Evolutionary conservation across 139 green algal genomes (phyloP), one percentile per base, ranked within the genome.

Genomic region (Gonium pectorale): DNA sequence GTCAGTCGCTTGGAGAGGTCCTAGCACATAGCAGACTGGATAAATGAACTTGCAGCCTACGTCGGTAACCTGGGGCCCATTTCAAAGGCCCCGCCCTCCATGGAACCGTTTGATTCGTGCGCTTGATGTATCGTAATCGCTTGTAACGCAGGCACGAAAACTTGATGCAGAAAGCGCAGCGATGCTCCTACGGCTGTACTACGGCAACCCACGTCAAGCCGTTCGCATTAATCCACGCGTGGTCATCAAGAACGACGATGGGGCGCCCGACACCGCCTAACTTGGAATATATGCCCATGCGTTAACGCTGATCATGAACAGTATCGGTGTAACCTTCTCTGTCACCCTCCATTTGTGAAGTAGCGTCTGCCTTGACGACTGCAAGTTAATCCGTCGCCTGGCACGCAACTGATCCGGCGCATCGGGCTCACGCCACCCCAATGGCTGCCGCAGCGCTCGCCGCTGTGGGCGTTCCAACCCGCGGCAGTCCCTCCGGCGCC

Each of bases 151-250:
- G 62, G 67, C 43, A 1, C 62, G 43, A 6, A 29, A 33, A 1
- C 29, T 85, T 46, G 79, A 85, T 37, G 51, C 79, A 5, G 79
- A 85, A 35, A 56, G 8, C 37, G 79, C 79, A 9, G 79, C 79
- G 21, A 85, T 85, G 79, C 64, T 85, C 22, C 51, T 85, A n/a
- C 79, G 79, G 17, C 64, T 85, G 0, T 85, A 85, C 27, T 85
- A 62, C 24, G 64, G 79, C 15, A 56, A 85, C 54, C 63, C 64
- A 11, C 35, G 64, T 21, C 46, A 44, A 15, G 79, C 79, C 27
- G 64, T 85, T 11, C 79, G 79, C 29, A 26, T 85, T 21, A 77
- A 78, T 0, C 43, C 64, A 26, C 64, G 38, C 13, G 54, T 59
- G 2, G 44, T 38, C 29, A 60, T 82, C 40, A 51, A 67, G 51